A percentile compares a stretch with the other conserved stretches of the same genome.
phyloP scores from a whole-genome alignment of 2,329 filamentous ascomycete genomes.

The Dryadomyces sulphureus region DNA sequence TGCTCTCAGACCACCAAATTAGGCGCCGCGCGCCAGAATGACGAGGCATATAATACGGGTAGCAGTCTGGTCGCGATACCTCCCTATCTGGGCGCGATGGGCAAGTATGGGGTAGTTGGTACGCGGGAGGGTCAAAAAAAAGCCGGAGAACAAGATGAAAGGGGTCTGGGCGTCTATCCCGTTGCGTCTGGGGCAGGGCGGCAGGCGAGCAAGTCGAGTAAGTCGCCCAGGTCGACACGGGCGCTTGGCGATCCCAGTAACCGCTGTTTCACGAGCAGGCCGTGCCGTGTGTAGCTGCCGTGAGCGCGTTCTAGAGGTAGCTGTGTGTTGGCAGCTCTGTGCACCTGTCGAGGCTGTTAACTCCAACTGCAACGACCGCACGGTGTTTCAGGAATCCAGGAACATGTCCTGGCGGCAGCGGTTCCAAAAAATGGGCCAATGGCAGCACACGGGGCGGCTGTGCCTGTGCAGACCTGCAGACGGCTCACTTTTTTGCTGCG shows the following conservation, averaged over 20 bases:
- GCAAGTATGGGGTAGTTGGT: not conserved
- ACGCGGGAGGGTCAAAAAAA: not conserved
- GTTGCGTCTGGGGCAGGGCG: too few species aligned
- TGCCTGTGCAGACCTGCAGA: not conserved
- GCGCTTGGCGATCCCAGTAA: too few species aligned
- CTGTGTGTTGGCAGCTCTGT: too few species aligned
- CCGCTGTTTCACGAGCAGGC: too few species aligned
- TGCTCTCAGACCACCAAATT: not conserved
- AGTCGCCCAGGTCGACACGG: too few species aligned
- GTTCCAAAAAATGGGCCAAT: too few species aligned
- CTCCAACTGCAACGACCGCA: not conserved
- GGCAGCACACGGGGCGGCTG: not conserved
- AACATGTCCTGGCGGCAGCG: not conserved
- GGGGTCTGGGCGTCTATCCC: not conserved
- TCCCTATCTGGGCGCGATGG: too few species aligned
- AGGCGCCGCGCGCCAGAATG: conserved; percentile 1
- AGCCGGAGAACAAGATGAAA: conserved; percentile 6
- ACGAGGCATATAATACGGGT: not conserved
- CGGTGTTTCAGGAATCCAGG: not conserved
- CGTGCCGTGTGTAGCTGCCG: too few species aligned
- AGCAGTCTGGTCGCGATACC: too few species aligned
- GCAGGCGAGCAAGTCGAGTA: too few species aligned
- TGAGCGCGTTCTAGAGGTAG: too few species aligned
- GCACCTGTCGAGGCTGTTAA: not conserved
- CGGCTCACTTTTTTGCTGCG: too few species aligned